Percentiles rank a stretch among this genome's conserved stretches.
phyloP scores from a whole-genome alignment of 2,329 filamentous ascomycete genomes.

The Alternaria triticina region DNA sequence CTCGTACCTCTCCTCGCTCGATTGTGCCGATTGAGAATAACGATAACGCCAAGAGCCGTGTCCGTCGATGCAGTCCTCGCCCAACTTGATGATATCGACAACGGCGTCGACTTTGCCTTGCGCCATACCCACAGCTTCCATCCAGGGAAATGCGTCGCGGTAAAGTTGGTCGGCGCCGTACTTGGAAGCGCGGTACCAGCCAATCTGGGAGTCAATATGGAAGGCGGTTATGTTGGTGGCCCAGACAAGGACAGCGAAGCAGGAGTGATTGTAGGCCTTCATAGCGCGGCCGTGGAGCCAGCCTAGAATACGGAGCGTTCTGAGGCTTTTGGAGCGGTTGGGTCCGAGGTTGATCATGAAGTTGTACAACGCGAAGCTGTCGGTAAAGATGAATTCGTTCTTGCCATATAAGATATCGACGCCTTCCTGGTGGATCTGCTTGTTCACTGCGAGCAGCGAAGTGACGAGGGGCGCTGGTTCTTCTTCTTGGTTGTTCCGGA shows the following conservation, averaged over 20 bases:
- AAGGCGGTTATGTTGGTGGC: constrained; percentile 40
- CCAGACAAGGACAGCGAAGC: constrained; percentile 36
- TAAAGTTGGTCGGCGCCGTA: constrained; percentile 39
- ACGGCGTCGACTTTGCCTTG: constrained; percentile 39
- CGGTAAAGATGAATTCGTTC: constrained; percentile 34
- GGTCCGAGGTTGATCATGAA: constrained; percentile 43
- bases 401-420: constrained; percentile 36
- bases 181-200: constrained; percentile 4
- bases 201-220: constrained; percentile 23
- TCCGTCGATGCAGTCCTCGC: no score
- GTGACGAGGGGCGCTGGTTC: constrained; percentile 22
- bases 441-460: constrained; percentile 36
- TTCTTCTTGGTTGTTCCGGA: constrained; percentile 13
- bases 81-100: constrained; percentile 27
- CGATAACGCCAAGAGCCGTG: no score
- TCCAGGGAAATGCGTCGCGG: constrained; percentile 45
- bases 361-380: constrained; percentile 38
- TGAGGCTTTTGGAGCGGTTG: constrained; percentile 28
- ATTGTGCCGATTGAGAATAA: neutral
- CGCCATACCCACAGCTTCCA: constrained; percentile 40
- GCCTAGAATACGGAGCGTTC: constrained; percentile 29
- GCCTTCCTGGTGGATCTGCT: constrained; percentile 38
- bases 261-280: constrained; percentile 44
- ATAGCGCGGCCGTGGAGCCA: constrained; percentile 32
- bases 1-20: constrained; percentile 1